Conservation (phyloP, 495 filamentous ascomycete species). For the Penicillium maclennaniae region DNA sequence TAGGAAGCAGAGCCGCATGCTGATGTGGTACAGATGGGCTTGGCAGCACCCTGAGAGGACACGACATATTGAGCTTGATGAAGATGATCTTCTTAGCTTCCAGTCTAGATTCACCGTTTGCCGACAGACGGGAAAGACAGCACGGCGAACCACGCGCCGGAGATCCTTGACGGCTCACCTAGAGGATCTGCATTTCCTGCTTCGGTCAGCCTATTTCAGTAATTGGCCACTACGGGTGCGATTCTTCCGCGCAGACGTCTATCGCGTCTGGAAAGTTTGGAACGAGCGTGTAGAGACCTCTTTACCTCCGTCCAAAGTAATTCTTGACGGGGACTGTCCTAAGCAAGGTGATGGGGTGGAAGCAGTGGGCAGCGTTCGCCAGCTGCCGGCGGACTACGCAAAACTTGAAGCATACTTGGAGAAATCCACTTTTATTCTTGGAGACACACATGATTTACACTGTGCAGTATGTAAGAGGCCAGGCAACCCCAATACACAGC, state of each 20-base stretch:
- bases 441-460: slow-evolving; percentile 49
- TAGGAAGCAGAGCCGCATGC: background rate
- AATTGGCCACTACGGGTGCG: slow-evolving; percentile 78
- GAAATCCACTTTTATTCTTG: slow-evolving; percentile 64
- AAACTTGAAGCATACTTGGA: slow-evolving; percentile 63
- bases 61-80: slow-evolving; percentile 56
- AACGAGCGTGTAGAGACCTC: slow-evolving; percentile 44
- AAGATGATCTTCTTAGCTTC: slow-evolving; percentile 36
- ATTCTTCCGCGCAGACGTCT: slow-evolving; percentile 72
- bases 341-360: slow-evolving; percentile 1
- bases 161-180: slow-evolving; percentile 59
- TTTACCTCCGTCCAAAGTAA: slow-evolving; percentile 50
- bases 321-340: slow-evolving; percentile 49
- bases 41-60: slow-evolving; percentile 80
- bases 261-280: slow-evolving; percentile 62
- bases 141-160: slow-evolving; percentile 36
- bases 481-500: slow-evolving; percentile 43
- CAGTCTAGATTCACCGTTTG: slow-evolving; percentile 4
- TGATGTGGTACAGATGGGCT: slow-evolving; percentile 65
- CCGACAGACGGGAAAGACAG: slow-evolving; percentile 20
- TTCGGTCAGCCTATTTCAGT: slow-evolving; percentile 71
- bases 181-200: slow-evolving; percentile 71
- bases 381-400: slow-evolving; percentile 63
- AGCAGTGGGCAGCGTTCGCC: slow-evolving; percentile 38
- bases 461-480: slow-evolving; percentile 62